phyloP scores from a whole-genome alignment of 805 yeast genomes.

The Candida oleophila region DNA sequence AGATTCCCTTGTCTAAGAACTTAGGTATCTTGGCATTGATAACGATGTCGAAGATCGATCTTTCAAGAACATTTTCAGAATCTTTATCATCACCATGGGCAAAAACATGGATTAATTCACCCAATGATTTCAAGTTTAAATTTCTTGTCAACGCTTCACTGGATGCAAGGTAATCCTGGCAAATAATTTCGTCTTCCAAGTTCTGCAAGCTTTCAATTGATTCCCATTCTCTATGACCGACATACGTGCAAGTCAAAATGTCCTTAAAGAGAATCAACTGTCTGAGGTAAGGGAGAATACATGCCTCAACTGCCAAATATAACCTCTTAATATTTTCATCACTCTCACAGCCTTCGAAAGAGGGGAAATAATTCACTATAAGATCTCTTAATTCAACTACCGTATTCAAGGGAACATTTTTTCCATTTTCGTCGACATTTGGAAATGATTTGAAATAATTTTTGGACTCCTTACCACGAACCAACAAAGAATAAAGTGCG shows the following conservation, averaged over 20 bases:
- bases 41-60: conserved; percentile 20
- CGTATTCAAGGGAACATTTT: neutral
- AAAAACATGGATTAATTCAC: conserved; percentile 15
- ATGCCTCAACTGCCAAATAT: conserved; percentile 19
- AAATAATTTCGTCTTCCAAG: conserved; percentile 15
- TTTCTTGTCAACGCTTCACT: conserved; percentile 23
- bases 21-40: conserved; percentile 26
- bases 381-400: neutral
- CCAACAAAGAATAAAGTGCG: conserved; percentile 19
- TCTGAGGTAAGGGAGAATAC: conserved; percentile 32
- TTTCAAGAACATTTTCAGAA: conserved; percentile 15
- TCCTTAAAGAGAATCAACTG: conserved; percentile 33
- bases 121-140: conserved; percentile 24
- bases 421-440: neutral
- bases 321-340: conserved; percentile 7
- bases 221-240: conserved; percentile 24
- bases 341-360: conserved; percentile 3
- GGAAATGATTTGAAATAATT: neutral
- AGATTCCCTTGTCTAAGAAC: conserved; percentile 19
- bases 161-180: conserved; percentile 16
- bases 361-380: neutral
- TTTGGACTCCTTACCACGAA: conserved; percentile 3
- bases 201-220: conserved; percentile 15
- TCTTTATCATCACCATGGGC: neutral
- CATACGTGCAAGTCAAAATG: conserved; percentile 25